Base-by-base conservation (phyloP, 148 eudicot genomes). In the Agrostemma githago region DNA sequence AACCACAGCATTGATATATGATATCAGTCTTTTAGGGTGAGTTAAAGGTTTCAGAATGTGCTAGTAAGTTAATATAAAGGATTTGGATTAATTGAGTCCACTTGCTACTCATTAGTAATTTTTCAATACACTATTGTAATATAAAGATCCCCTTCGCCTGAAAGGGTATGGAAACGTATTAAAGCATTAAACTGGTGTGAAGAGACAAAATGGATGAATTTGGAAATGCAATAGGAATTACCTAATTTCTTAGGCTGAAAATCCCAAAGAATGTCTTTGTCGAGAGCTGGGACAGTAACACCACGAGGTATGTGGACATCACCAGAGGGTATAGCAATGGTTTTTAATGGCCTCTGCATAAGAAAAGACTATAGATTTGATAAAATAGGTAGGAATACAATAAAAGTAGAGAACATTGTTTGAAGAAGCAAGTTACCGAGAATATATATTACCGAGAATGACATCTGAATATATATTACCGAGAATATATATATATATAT, bases 271-370 rank as follows among this genome's bases (percentile, higher is more conserved):
- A 79, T 84, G 70, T 96, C 96, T 80, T 88, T 92, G 85, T 95
- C 97, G 42, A 90, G 90, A 20, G 94, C 89, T 54, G 97, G 97
- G 54, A 95, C 99, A 72, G 96, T 75, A 61, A 95, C 99, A 83
- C 99, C 99, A 82, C 97, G 96, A 80, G 99, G 99, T 19, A 95
- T 95, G 76, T 90, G 92, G 61, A 95, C 99, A 90, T 95, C 97
- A 66, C 96, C 96, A 70, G 94, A 92, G 77, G 61, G 88, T 77
- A 39, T 85, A 64, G 99, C 99, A 79, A 95, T 95, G 17, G 97
- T 92, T 83, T 90, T 92, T 66, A 95, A 75, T 74, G 97, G 99
- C 86, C 99, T 92, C 99, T 95, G 92, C 67, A 82, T 72, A 1
- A 51, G 56, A 51, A 51, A 51, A 51, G 0, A 63, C 62, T 26